These are phyloP conservation scores for Nannochloris sp. DNA, from an alignment of 139 green algal species.

Conservation along the genomic window DNA sequence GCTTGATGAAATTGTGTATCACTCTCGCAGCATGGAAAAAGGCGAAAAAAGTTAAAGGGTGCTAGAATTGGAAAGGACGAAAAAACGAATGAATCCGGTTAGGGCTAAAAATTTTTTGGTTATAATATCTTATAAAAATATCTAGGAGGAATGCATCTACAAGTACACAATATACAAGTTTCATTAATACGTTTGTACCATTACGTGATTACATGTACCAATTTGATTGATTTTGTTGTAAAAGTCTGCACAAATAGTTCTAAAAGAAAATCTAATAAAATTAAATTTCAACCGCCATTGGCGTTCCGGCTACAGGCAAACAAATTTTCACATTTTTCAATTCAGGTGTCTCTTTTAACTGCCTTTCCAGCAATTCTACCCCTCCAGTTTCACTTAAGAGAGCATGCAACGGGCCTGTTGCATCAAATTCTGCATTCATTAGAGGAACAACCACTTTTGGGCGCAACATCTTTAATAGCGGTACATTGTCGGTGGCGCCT, in stretches of 20 bases:
- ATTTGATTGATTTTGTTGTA: neutral
- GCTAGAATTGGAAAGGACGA: too few species aligned
- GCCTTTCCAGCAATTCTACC: neutral
- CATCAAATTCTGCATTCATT: conserved; percentile 55
- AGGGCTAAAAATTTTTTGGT: too few species aligned
- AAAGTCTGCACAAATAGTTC: too few species aligned
- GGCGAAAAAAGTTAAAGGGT: neutral
- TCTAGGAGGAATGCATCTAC: too few species aligned
- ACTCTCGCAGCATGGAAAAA: neutral
- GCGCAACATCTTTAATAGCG: conserved; percentile 37
- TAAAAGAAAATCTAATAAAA: neutral
- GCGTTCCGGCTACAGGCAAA: neutral
- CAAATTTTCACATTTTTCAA: neutral
- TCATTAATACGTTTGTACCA: neutral
- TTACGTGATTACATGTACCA: neutral
- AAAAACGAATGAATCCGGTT: too few species aligned
- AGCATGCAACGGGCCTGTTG: conserved; percentile 13
- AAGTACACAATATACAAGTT: too few species aligned
- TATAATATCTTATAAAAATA: too few species aligned
- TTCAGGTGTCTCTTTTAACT: neutral
- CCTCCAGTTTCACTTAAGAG: conserved; percentile 14
- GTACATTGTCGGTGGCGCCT: conserved; percentile 43
- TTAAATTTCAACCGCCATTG: conserved; percentile 5
- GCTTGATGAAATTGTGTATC: neutral
- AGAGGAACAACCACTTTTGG: conserved; percentile 48